Evolutionary conservation across 805 yeast species (phyloP).

Genomic region (Candida qinlingensis): DNA sequence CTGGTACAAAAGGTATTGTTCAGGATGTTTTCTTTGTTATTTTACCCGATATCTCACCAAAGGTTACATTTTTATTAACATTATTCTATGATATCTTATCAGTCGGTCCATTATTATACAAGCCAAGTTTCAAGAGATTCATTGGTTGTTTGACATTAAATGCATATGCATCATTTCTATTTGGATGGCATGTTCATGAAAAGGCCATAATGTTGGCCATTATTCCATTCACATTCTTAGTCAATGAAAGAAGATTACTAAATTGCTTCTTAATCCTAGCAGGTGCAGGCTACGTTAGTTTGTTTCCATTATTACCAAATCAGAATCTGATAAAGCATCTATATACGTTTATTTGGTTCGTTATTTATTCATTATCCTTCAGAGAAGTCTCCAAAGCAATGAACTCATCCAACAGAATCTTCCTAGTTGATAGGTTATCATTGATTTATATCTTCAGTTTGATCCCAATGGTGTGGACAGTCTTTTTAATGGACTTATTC

Average conservation of each 20-base stretch:
- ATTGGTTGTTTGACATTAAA: slow-evolving; percentile 82
- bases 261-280: slow-evolving; percentile 67
- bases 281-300: slow-evolving; percentile 77
- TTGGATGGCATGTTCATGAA: slow-evolving; percentile 99
- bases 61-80: slow-evolving; percentile 70
- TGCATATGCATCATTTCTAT: slow-evolving; percentile 84
- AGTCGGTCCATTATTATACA: slow-evolving; percentile 59
- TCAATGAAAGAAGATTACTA: slow-evolving; percentile 65
- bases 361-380: slow-evolving; percentile 67
- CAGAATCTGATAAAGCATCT: slow-evolving; percentile 74
- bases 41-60: slow-evolving; percentile 77
- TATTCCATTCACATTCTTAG: slow-evolving; percentile 77
- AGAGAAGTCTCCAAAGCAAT: slow-evolving; percentile 54
- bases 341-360: slow-evolving; percentile 82
- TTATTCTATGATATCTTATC: slow-evolving; percentile 81
- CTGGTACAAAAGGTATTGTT: slow-evolving; percentile 80
- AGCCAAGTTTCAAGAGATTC: slow-evolving; percentile 74
- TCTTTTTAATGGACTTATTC: slow-evolving; percentile 48
- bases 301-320: slow-evolving; percentile 80
- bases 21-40: slow-evolving; percentile 84
- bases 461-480: slow-evolving; percentile 51
- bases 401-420: slow-evolving; percentile 41
- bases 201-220: slow-evolving; percentile 90
- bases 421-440: slow-evolving; percentile 67
- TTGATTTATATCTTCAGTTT: slow-evolving; percentile 63